phyloP scores from a whole-genome alignment of 2,329 filamentous ascomycete genomes.

The Venturia nashicola region DNA sequence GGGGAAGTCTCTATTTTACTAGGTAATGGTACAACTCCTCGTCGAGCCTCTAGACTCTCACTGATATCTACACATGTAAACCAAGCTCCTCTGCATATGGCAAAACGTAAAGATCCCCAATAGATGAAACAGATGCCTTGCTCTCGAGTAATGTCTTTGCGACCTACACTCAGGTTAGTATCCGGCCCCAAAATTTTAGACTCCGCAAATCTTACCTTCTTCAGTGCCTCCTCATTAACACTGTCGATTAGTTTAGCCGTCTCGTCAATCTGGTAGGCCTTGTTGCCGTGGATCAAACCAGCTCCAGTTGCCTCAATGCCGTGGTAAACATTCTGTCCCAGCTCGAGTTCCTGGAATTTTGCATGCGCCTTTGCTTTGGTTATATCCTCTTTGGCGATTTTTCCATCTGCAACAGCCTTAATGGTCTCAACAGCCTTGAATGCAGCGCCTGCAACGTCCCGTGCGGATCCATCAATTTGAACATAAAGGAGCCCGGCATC shows the following conservation, averaged over 20 bases:
- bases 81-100: constrained; percentile 92
- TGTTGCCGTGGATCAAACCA: constrained; percentile 67
- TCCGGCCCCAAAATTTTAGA: background rate
- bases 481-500: constrained; percentile 86
- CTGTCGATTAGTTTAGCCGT: constrained; percentile 66
- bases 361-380: constrained; percentile 85
- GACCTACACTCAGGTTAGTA: constrained; percentile 41
- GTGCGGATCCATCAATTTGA: constrained; percentile 63
- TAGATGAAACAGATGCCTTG: constrained; percentile 79
- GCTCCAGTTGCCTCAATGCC: constrained; percentile 76
- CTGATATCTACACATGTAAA: constrained; percentile 68
- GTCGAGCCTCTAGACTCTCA: background rate
- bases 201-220: constrained; percentile 52
- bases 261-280: constrained; percentile 73
- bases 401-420: constrained; percentile 66
- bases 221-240: constrained; percentile 74
- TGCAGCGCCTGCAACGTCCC: constrained; percentile 61
- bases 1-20: constrained; percentile 5
- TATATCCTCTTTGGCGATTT: constrained; percentile 71
- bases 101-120: constrained; percentile 83
- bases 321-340: constrained; percentile 62
- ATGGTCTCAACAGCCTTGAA: constrained; percentile 68
- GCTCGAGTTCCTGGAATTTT: constrained; percentile 82
- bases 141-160: constrained; percentile 78
- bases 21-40: constrained; percentile 5